Percentiles rank a stretch among this genome's conserved stretches.
phyloP scores from a whole-genome alignment of 2,329 filamentous ascomycete genomes.

The Aphanoascus verrucosus region DNA sequence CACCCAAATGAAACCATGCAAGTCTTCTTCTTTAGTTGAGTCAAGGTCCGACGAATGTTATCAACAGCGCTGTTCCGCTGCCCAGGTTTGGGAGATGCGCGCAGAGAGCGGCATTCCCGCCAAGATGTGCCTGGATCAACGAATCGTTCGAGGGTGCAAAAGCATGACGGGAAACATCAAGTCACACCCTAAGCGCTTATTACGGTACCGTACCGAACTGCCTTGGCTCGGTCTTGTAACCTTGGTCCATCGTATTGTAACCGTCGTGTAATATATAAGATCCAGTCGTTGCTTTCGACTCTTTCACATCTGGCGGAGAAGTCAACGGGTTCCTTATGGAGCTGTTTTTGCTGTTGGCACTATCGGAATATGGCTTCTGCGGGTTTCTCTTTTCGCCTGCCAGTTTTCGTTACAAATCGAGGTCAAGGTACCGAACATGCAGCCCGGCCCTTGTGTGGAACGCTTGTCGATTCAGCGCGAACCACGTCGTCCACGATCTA shows the following conservation, averaged over 20 bases:
- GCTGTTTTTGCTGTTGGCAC: neutral
- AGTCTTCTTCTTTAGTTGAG: too few relatives aligned
- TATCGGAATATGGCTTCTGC: neutral
- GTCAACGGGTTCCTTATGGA: neutral
- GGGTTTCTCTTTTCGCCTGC: neutral
- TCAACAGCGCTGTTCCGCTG: neutral
- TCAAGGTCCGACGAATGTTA: too few relatives aligned
- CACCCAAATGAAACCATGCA: too few relatives aligned
- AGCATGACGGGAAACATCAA: conserved; percentile 1
- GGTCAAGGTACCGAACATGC: neutral
- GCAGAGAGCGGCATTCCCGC: neutral
- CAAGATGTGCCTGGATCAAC: conserved; percentile 8
- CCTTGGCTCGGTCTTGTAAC: neutral
- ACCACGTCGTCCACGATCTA: conserved; percentile 1
- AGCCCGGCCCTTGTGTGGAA: neutral
- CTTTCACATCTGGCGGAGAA: neutral
- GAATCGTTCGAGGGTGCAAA: conserved; percentile 7
- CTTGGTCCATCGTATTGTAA: neutral
- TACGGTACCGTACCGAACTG: neutral
- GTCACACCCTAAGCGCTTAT: conserved; percentile 5
- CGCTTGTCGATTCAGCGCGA: conserved; percentile 1
- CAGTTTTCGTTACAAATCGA: neutral
- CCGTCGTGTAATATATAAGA: neutral
- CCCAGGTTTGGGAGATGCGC: neutral
- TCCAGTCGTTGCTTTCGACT: neutral